phyloP scores from a whole-genome alignment of 2,329 filamentous ascomycete genomes.

The Fusarium sp. region DNA sequence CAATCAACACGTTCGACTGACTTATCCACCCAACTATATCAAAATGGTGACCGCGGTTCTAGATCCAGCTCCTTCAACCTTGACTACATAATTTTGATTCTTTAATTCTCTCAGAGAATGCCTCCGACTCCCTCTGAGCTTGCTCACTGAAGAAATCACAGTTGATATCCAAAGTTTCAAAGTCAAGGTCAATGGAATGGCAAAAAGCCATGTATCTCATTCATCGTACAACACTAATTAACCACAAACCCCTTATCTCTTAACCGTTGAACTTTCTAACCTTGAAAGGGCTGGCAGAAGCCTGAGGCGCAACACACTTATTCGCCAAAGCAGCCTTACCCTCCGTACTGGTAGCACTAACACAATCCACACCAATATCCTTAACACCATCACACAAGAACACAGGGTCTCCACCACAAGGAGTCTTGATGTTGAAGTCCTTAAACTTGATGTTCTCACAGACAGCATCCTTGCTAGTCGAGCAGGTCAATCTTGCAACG shows the following conservation, averaged over 20 bases:
- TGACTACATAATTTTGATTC: too few relatives aligned
- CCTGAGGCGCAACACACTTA: constrained; percentile 25
- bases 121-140: rapidly evolving
- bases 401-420: constrained; percentile 33
- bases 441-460: constrained; percentile 40
- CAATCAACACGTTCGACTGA: too few relatives aligned
- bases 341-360: constrained; percentile 25
- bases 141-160: background rate
- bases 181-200: background rate
- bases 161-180: background rate
- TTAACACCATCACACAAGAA: constrained; percentile 37
- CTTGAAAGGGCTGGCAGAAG: constrained; percentile 30
- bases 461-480: constrained; percentile 35
- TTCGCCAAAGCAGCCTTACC: constrained; percentile 34
- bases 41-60: too few relatives aligned
- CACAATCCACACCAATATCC: constrained; percentile 37
- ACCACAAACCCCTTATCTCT: too few relatives aligned
- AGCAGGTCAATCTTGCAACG: constrained; percentile 34
- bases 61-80: too few relatives aligned
- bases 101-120: too few relatives aligned
- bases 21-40: too few relatives aligned
- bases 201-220: background rate
- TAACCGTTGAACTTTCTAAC: constrained; percentile 19
- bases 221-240: background rate
- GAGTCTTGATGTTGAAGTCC: constrained; percentile 35